Evolutionary conservation across 2,329 filamentous ascomycete genomes (phyloP).

Genomic region (Venturia oleaginea): DNA sequence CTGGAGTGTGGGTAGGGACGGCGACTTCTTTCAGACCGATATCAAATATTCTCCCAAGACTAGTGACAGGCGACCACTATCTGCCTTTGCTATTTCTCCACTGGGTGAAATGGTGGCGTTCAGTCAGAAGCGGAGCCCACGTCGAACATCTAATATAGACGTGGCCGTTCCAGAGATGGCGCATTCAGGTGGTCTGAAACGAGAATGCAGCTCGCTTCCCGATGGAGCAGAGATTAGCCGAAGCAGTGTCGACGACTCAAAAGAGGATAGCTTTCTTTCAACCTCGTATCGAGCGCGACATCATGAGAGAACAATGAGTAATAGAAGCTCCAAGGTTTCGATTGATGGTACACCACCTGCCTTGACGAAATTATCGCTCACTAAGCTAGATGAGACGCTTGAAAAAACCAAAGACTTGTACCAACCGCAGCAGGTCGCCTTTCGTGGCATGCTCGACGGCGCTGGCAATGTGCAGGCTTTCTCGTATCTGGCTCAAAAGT

Average conservation of each 20-base stretch:
- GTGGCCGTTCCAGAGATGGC: conserved; percentile 18
- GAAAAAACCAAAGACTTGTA: conserved; percentile 21
- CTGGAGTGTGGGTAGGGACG: conserved; percentile 55
- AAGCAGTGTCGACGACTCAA: conserved; percentile 47
- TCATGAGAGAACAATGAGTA: conserved; percentile 37
- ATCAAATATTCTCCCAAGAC: conserved; percentile 50
- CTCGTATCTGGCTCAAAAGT: conserved; percentile 36
- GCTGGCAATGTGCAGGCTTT: conserved; percentile 28
- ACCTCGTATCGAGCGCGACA: conserved; percentile 36
- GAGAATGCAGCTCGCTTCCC: neutral
- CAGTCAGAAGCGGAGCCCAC: conserved; percentile 41
- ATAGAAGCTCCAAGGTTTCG: conserved; percentile 40
- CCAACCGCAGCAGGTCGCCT: conserved; percentile 38
- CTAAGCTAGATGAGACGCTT: conserved; percentile 29
- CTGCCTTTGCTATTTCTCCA: conserved; percentile 48
- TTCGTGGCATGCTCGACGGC: conserved; percentile 41
- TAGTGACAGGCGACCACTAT: conserved; percentile 48
- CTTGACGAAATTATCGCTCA: conserved; percentile 35
- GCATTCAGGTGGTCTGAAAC: neutral
- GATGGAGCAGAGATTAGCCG: conserved; percentile 30
- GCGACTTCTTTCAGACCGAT: conserved; percentile 54
- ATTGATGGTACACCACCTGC: conserved; percentile 45
- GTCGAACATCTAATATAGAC: conserved; percentile 32
- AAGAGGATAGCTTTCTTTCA: conserved; percentile 47
- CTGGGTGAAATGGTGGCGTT: conserved; percentile 48